Conservation (phyloP, 176 grass and related monocot genomes). For the Ensete glaucum region DNA sequence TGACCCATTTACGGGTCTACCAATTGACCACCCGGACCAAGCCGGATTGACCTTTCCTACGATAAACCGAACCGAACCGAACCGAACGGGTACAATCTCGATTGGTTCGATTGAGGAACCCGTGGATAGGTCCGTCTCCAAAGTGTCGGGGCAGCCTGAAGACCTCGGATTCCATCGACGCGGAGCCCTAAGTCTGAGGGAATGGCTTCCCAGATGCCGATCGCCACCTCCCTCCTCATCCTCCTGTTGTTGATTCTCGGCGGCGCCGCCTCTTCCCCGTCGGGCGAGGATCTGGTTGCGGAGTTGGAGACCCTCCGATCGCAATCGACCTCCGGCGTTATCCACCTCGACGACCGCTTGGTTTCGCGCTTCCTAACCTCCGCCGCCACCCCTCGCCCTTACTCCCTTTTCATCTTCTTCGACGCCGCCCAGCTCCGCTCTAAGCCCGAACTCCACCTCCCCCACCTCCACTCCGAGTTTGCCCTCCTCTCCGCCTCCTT, state of each 20-base stretch:
- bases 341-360: constrained; percentile 67
- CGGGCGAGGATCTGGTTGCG: constrained; percentile 46
- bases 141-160: no score
- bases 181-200: no score
- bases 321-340: constrained; percentile 60
- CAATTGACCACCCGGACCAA: no score
- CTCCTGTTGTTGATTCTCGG: background rate
- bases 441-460: constrained; percentile 80
- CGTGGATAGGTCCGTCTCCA: no score
- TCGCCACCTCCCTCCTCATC: constrained; percentile 22
- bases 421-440: constrained; percentile 78
- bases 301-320: constrained; percentile 69
- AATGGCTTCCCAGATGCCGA: constrained; percentile 28
- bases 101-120: no score
- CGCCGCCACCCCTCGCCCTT: constrained; percentile 39
- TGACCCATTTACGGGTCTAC: no score
- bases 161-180: no score
- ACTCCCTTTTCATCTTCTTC: constrained; percentile 86
- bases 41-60: no score
- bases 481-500: constrained; percentile 73
- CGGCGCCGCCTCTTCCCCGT: constrained; percentile 12
- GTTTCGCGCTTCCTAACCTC: constrained; percentile 68
- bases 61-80: no score
- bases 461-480: constrained; percentile 71
- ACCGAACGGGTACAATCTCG: no score